Evolutionary conservation across 1,284 basidiomycete species (phyloP), one percentile per base, ranked within the genome.

Genomic region (Schizophyllum amplum): DNA sequence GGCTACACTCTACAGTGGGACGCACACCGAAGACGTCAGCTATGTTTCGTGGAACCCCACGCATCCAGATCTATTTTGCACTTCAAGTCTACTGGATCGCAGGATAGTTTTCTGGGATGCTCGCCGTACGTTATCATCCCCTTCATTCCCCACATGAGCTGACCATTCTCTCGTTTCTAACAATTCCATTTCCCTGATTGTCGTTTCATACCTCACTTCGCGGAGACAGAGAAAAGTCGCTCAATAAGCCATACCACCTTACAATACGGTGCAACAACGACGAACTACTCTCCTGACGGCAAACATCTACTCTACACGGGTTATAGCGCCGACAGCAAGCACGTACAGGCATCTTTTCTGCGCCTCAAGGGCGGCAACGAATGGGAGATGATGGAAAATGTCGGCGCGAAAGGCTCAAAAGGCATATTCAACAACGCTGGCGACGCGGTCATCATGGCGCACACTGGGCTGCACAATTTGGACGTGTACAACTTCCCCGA

Each of bases 1-100:
- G 11, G 83, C 86, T 13, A 72, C 77, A 1, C 72, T 78, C 24
- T 88, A 81, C 58, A 76, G 81, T 1, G 86, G 86, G 21, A 87
- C 80, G 5, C 88, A 90, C 62, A 75, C 78, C 4, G 86, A 88
- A 57, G 86, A 88, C 52, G 83, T 86, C 20, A 87, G 90, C 63
- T 83, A 89, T 62, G 72, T 90, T 42, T 81, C 86, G 5, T 91
- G 87, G 87, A 89, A 89, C 67, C 87, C 89, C 1, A 87, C 83
- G 1, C 87, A 90, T 63, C 87, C 87, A 3, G 88, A 90, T 49
- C 69, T 90, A 9, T 87, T 91, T 65, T 88, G 86, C 60, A 84
- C 88, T 0, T 87, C 87, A 24, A 84, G 87, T 63, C 80, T 84
- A 65, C 85, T 80, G 65, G 89, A 91, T 62, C 75, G 81, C 60